phyloP scores from a whole-genome alignment of 768 basidiomycete species.

The Naganishia kalamii region DNA sequence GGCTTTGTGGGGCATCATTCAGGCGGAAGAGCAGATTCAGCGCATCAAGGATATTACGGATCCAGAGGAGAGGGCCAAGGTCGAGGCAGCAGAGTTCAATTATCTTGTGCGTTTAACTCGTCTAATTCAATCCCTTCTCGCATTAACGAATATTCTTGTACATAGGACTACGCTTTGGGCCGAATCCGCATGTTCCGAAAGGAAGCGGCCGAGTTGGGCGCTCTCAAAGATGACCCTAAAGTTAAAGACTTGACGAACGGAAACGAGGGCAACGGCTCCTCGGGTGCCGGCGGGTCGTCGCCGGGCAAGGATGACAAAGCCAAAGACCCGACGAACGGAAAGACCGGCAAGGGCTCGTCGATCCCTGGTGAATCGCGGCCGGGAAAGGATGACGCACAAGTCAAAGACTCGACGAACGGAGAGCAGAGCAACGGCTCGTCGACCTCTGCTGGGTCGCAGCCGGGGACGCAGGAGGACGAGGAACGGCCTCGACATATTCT shows the following conservation, averaged over 20 bases:
- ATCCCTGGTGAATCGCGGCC: neutral
- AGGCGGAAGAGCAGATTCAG: constrained; percentile 53
- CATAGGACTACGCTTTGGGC: constrained; percentile 57
- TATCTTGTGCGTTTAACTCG: constrained; percentile 55
- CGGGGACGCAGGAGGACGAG: neutral
- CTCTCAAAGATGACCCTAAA: constrained; percentile 1
- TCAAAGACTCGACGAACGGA: too few species aligned
- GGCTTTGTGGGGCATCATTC: constrained; percentile 91
- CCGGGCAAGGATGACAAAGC: too few species aligned
- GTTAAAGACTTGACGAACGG: neutral
- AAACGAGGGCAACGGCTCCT: too few species aligned
- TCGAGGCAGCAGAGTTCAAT: constrained; percentile 56
- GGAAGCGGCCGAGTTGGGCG: constrained; percentile 45
- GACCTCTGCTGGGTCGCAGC: neutral
- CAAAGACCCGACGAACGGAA: too few species aligned
- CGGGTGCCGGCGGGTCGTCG: too few species aligned
- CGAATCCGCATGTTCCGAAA: constrained; percentile 48
- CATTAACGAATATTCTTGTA: neutral
- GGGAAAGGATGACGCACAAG: neutral
- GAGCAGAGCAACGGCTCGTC: neutral
- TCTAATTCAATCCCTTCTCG: too few species aligned
- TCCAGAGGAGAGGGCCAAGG: constrained; percentile 45
- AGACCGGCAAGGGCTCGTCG: neutral
- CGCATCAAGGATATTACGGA: neutral
- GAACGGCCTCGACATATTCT: constrained; percentile 66